Conservation (phyloP, 2,329 filamentous ascomycete genomes). For the Colletotrichum endophyticum region DNA sequence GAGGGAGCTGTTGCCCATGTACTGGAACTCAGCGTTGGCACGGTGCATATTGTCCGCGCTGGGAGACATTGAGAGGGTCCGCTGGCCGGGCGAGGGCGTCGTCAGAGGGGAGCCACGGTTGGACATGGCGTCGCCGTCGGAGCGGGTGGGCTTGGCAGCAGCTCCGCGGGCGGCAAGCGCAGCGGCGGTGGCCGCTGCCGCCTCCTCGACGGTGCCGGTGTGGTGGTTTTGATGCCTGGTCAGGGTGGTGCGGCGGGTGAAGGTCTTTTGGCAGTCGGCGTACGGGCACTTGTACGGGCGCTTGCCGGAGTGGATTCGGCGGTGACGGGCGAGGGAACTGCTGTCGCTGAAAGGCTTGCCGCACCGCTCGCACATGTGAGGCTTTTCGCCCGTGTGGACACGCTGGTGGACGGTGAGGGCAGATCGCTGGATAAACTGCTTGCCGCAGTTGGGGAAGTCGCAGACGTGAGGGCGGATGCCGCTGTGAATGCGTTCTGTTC, state of each 20-base stretch:
- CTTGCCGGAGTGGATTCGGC: conserved; percentile 94
- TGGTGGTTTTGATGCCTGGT: conserved; percentile 97
- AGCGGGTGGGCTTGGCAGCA: conserved; percentile 54
- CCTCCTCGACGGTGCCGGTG: conserved; percentile 92
- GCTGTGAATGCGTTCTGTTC: conserved; percentile 89
- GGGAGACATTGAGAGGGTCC: conserved; percentile 80
- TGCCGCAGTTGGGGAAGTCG: conserved; percentile 86
- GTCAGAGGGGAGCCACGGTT: conserved; percentile 76
- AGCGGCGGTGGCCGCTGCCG: conserved; percentile 85
- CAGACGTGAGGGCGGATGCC: conserved; percentile 91
- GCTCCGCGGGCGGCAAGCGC: conserved; percentile 68
- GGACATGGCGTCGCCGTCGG: conserved; percentile 74
- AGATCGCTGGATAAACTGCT: conserved; percentile 96
- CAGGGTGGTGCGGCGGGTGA: conserved; percentile 92
- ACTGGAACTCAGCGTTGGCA: conserved; percentile 68
- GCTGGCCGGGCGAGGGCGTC: conserved; percentile 83
- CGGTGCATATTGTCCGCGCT: conserved; percentile 73
- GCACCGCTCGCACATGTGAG: conserved; percentile 95
- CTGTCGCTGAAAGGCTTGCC: conserved; percentile 98
- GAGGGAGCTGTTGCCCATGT: conserved; percentile 79
- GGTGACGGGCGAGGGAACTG: conserved; percentile 89
- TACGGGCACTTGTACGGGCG: conserved; percentile 97
- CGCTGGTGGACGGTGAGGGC: conserved; percentile 94
- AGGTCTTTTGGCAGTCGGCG: conserved; percentile 97
- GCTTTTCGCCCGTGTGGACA: conserved; percentile 97